Percentiles rank a stretch among this genome's conserved stretches.
Conservation (phyloP, 805 yeast genomes). For the Wickerhamiella sergipiensis region DNA sequence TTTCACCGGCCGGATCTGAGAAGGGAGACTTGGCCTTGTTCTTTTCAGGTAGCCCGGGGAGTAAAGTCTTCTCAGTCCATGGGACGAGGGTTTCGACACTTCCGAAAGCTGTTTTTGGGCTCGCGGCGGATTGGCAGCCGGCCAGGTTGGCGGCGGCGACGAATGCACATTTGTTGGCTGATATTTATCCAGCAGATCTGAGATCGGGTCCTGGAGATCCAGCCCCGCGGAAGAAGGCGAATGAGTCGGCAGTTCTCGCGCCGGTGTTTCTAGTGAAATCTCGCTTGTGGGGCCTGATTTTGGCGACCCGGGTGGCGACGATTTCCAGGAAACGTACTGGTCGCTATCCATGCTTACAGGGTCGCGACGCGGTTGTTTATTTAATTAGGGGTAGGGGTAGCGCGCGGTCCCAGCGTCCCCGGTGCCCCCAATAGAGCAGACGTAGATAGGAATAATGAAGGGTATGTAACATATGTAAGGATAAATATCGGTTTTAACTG, state of each 20-base stretch:
- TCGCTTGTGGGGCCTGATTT: not conserved
- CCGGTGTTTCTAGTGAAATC: not conserved
- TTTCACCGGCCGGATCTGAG: not conserved
- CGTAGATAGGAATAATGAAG: constrained; percentile 6
- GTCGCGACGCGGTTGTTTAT: constrained; percentile 5
- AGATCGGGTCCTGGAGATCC: constrained; percentile 13
- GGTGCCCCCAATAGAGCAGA: too few species aligned
- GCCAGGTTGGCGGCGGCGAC: constrained; percentile 14
- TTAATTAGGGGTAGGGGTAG: constrained; percentile 1
- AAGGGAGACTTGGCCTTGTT: not conserved
- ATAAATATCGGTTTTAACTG: not conserved
- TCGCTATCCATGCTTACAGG: not conserved
- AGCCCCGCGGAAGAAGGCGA: not conserved
- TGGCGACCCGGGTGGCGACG: constrained; percentile 3
- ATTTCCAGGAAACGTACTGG: not conserved
- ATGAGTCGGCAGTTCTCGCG: not conserved
- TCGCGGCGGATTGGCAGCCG: constrained; percentile 1
- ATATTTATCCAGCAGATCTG: constrained; percentile 14
- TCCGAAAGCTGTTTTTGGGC: not conserved
- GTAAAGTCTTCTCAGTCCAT: constrained; percentile 6
- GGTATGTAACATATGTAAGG: not conserved
- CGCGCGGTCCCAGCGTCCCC: too few species aligned
- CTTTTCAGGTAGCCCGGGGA: constrained; percentile 15
- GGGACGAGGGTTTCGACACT: not conserved
- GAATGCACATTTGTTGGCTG: constrained; percentile 2